phyloP scores from a whole-genome alignment of 2,329 filamentous ascomycete genomes.

The Colletotrichum karsti region DNA sequence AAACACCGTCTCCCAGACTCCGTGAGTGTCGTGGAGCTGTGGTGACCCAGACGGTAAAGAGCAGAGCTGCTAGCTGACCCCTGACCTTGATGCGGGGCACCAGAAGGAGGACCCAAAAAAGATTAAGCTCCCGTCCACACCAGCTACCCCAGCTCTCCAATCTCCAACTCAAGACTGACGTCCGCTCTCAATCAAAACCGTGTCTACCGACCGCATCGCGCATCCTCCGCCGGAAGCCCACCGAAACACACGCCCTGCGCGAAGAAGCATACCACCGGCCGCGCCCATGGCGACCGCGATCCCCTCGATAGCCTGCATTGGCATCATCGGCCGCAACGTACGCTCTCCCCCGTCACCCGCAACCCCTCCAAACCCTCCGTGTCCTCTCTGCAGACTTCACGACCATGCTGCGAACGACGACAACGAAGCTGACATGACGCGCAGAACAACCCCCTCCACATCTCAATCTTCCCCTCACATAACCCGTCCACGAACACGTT shows the following conservation, averaged over 20 bases:
- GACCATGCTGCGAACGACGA: background rate
- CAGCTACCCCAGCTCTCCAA: constrained; percentile 20
- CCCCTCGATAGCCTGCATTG: constrained; percentile 90
- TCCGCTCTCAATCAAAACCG: background rate
- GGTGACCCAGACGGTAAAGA: no score
- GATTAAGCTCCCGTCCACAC: constrained; percentile 24
- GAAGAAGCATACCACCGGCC: background rate
- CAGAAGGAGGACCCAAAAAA: constrained; percentile 14
- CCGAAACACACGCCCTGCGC: background rate
- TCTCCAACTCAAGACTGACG: constrained; percentile 11
- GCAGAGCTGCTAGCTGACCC: background rate
- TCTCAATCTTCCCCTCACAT: constrained; percentile 86
- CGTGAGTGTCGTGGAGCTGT: no score
- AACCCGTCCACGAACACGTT: constrained; percentile 61
- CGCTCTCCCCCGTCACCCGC: constrained; percentile 35
- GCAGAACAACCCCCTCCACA: constrained; percentile 96
- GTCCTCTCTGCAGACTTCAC: no score
- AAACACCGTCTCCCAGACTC: no score
- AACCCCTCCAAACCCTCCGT: background rate
- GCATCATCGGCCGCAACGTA: constrained; percentile 93
- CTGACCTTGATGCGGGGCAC: constrained; percentile 18
- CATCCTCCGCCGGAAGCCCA: background rate
- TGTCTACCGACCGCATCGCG: background rate
- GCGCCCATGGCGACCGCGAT: constrained; percentile 64
- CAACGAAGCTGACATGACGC: constrained; percentile 13